Conservation (phyloP, 495 filamentous ascomycete genomes). For the Penicillium daleae region DNA sequence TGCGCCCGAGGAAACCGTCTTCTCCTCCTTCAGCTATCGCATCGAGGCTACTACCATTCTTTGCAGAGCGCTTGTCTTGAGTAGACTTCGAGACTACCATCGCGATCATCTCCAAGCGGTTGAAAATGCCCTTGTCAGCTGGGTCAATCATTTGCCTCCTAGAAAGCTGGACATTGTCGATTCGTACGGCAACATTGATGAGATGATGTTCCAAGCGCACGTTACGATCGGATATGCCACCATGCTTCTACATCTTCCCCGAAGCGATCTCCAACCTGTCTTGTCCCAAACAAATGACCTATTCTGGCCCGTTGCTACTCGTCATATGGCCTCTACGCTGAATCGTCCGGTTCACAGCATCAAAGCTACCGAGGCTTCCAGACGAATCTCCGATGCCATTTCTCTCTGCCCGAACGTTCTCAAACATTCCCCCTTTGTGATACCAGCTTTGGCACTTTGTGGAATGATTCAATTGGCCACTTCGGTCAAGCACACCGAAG, state of each 20-base stretch:
- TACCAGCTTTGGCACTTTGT: constrained; percentile 38
- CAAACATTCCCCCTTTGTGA: constrained; percentile 43
- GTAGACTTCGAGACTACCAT: constrained; percentile 40
- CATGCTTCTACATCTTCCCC: constrained; percentile 47
- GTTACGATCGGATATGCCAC: constrained; percentile 44
- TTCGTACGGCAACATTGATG: constrained; percentile 48
- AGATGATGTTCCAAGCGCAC: constrained; percentile 53
- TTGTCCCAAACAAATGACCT: constrained; percentile 31
- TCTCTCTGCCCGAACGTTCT: constrained; percentile 44
- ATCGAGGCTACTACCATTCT: constrained; percentile 47
- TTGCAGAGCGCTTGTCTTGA: constrained; percentile 42
- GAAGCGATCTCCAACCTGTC: constrained; percentile 42
- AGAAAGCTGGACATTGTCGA: constrained; percentile 50
- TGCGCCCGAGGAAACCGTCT: constrained; percentile 38
- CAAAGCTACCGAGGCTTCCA: constrained; percentile 49
- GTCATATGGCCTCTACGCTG: constrained; percentile 41
- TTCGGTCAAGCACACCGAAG: constrained; percentile 37
- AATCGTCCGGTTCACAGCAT: constrained; percentile 46
- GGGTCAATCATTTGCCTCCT: constrained; percentile 47
- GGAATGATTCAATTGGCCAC: constrained; percentile 48
- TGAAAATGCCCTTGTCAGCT: constrained; percentile 50
- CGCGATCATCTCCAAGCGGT: constrained; percentile 49
- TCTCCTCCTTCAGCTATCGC: constrained; percentile 49
- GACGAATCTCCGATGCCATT: constrained; percentile 42
- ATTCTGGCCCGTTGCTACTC: constrained; percentile 34